phyloP scores from a whole-genome alignment of 1,284 basidiomycete genomes.

The Schizopora paradoxa region DNA sequence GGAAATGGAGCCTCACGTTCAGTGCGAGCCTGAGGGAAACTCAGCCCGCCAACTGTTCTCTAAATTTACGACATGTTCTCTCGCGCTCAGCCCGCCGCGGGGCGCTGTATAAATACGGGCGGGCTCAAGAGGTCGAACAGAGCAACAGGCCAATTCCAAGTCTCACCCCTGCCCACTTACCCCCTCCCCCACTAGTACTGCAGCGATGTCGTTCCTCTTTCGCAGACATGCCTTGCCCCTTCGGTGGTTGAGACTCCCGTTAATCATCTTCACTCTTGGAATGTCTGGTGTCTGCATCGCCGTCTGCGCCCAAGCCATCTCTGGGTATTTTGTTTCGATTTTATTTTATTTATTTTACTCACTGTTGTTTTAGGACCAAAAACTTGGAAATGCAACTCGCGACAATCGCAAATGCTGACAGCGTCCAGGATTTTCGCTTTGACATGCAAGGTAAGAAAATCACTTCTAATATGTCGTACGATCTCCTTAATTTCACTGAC shows the following conservation, averaged over 20 bases:
- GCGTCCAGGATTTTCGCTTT: conserved; percentile 6
- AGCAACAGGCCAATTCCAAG: too few species aligned
- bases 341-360: not conserved
- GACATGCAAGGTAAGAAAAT: conserved; percentile 15
- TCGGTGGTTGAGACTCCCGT: conserved; percentile 14
- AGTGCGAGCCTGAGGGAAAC: too few species aligned
- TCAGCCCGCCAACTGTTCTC: too few species aligned
- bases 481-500: conserved; percentile 2
- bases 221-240: conserved; percentile 6
- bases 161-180: not conserved
- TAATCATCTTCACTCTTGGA: conserved; percentile 13
- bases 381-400: conserved; percentile 9
- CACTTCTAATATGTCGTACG: not conserved
- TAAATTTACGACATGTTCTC: too few species aligned
- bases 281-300: conserved; percentile 16
- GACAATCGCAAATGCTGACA: not conserved
- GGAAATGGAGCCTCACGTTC: too few species aligned
- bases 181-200: not conserved
- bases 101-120: not conserved
- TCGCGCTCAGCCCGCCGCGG: too few species aligned
- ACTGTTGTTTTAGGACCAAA: not conserved
- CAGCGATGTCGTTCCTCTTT: too few species aligned
- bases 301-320: conserved; percentile 14
- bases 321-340: conserved; percentile 7
- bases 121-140: not conserved